Evolutionary conservation across 306 rosid species (phyloP), one percentile per base, ranked within the genome.

Genomic region (Arachis hypogaea): DNA sequence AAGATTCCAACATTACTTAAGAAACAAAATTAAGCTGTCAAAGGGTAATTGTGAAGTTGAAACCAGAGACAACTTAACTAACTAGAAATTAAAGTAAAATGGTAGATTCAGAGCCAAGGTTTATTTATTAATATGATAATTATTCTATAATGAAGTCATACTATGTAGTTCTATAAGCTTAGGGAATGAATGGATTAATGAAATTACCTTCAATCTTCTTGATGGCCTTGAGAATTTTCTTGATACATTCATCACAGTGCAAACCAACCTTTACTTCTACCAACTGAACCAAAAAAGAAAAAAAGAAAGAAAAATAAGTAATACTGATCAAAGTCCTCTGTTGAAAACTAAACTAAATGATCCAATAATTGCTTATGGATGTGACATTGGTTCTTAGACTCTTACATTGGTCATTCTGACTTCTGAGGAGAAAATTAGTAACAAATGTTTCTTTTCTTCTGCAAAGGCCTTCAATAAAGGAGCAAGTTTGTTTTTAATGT

Each of bases 231-330:
- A 88, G 83, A 77, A 93, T 91, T 81, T 91, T 91, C 91, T 88
- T 91, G 79, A 91, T 91, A 72, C 98, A 93, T 22, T 93, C 91
- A 4, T 85, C 91, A 38, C 98, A 89, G 77, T 93, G 96, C 80
- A 91, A 81, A 5, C 86, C 89, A 64, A 93, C 96, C 86, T 86
- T 93, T 84, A 93, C 77, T 77, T 93, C 98, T 80, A 93, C 97
- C 77, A 89, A 87, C 94, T 91, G 41, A 74, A 46, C 6, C 73
- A 50, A 68, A 5, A 45, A 11, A 16, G 70, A 58, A 4, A 77
- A 50, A 68, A 5, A 51, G 7, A 68, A 52, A 12, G 70, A 63
- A 4, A 77, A 50, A 68, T 22, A 5, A 51, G 7, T 63, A 52
- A 69, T 28, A 33, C 50, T 29, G 60, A 73, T 69, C 7, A 74